Conservation (phyloP, 495 filamentous ascomycete species). For the Xylaria venustula region DNA sequence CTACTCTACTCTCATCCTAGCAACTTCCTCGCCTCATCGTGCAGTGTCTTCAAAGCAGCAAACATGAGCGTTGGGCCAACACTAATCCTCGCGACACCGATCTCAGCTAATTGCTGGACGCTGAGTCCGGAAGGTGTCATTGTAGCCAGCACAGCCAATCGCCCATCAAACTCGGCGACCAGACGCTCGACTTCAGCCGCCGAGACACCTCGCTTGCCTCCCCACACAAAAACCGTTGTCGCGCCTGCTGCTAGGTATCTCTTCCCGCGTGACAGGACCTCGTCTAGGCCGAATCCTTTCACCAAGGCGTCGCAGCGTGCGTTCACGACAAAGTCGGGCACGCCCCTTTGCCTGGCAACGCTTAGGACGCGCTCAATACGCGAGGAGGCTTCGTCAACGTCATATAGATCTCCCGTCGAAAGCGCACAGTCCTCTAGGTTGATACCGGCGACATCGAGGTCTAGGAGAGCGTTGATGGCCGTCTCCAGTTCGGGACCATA, state of each 20-base stretch:
- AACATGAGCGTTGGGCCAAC: constrained; percentile 28
- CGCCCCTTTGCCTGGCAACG: constrained; percentile 35
- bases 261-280: constrained; percentile 44
- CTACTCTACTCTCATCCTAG: background rate
- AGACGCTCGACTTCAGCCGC: constrained; percentile 36
- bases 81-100: constrained; percentile 51
- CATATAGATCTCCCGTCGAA: constrained; percentile 28
- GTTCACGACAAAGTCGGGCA: constrained; percentile 52
- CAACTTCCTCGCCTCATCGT: constrained; percentile 10
- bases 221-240: constrained; percentile 46
- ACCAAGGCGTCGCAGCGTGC: constrained; percentile 45
- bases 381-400: constrained; percentile 34
- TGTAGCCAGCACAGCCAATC: constrained; percentile 30
- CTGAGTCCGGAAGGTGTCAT: constrained; percentile 27
- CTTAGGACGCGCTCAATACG: constrained; percentile 35
- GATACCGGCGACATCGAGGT: constrained; percentile 48
- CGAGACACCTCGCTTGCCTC: constrained; percentile 24
- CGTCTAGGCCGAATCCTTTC: constrained; percentile 33
- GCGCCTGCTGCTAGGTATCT: constrained; percentile 47
- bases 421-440: constrained; percentile 52
- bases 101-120: constrained; percentile 34
- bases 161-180: constrained; percentile 29
- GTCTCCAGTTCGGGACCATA: constrained; percentile 45
- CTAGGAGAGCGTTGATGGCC: constrained; percentile 35
- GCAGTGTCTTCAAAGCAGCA: constrained; percentile 17